Percentiles rank a stretch among this genome's conserved stretches.
These are phyloP conservation scores for Metschnikowia anglica DNA, from an alignment of 805 yeast genomes.

Conservation along the genomic window DNA sequence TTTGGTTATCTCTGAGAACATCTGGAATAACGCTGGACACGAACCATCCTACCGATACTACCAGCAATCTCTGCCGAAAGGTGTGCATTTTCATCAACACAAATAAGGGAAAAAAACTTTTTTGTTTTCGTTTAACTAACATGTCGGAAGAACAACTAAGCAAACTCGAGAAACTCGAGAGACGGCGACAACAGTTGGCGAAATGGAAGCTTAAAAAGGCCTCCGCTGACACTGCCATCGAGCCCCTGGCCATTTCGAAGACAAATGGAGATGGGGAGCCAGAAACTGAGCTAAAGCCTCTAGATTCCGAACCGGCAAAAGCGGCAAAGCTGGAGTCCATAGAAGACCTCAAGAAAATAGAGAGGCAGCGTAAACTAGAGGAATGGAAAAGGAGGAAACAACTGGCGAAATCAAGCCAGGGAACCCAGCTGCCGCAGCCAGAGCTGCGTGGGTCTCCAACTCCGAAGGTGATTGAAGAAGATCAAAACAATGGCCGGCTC, in stretches of 20 bases:
- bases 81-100: slow-evolving; percentile 14
- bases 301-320: neutral
- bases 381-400: slow-evolving; percentile 24
- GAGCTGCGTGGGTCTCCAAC: neutral
- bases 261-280: no score
- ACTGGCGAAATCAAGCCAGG: slow-evolving; percentile 4
- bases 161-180: slow-evolving; percentile 35
- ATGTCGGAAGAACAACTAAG: slow-evolving; percentile 17
- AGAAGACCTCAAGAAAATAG: slow-evolving; percentile 13
- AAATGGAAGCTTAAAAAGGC: slow-evolving; percentile 61
- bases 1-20: no score
- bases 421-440: neutral
- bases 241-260: neutral
- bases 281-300: neutral
- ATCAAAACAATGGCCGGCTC: slow-evolving; percentile 17
- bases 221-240: slow-evolving; percentile 1
- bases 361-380: slow-evolving; percentile 18
- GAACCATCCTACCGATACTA: neutral
- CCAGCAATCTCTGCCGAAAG: slow-evolving; percentile 3
- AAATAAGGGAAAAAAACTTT: neutral
- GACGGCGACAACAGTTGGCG: slow-evolving; percentile 53
- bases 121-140: slow-evolving; percentile 11
- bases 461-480: neutral
- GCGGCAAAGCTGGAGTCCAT: neutral
- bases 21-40: neutral